Base-by-base conservation (phyloP, 805 yeast genomes). In the Nadsonia fulvescens region DNA sequence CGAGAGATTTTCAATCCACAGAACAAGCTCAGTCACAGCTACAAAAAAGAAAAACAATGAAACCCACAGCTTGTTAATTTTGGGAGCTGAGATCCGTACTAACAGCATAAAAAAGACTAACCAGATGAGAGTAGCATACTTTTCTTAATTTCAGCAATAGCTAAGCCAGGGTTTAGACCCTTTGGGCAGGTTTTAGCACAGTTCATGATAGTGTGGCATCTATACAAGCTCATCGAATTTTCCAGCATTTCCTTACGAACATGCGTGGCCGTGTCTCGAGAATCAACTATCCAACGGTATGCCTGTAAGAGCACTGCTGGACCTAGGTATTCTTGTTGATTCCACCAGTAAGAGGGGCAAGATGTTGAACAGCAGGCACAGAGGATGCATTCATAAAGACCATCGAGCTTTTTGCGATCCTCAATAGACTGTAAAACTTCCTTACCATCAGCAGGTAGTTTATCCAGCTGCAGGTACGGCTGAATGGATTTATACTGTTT, bases 291-390 rank as follows among this genome's bases (percentile, higher is more conserved):
- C 98, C 98, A 89, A 63, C 98, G 75, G 67, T 72, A 89, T 30
- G 96, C 95, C 65, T 89, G 98, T 94, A 89, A 78, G 54, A 89
- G 67, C 29, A 89, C 96, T 15, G 98, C 98, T 14, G 98, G 98
- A 31, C 98, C 98, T 43, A 89, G 62, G 58, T 89, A 89, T 63
- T 89, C 92, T 58, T 83, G 93, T 61, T 81, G 93, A 61, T 89
- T 89, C 98, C 98, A 89, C 98, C 98, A 89, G 67, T 89, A 89
- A 3, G 96, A 83, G 29, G 98, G 98, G 63, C 98, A 89, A 11
- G 96, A 73, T 27, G 98, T 89, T 18, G 95, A 83, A 58, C 98
- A 86, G 60, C 98, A 83, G 7, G 98, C 98, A 62, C 98, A 86
- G 49, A 86, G 62, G 45, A 86, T 86, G 64, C 98, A 86, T 60